Evolutionary conservation across 2,329 filamentous ascomycete genomes (phyloP), one percentile per base, ranked within the genome.

Genomic region (Scytalidium sp.): DNA sequence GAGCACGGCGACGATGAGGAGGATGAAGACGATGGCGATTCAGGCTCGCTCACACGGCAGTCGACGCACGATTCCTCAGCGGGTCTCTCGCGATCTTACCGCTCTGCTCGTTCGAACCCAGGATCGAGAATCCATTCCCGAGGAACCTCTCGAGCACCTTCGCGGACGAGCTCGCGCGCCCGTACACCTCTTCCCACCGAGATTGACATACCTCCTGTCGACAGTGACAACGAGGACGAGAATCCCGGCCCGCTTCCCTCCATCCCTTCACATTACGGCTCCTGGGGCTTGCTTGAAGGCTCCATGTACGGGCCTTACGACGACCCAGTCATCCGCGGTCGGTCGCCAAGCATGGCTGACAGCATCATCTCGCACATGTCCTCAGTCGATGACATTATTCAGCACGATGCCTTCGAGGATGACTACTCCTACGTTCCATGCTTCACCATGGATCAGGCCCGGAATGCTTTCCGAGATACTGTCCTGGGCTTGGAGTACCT

Each of bases 351-450:
- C 64, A 81, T 92, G 70, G 84, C 88, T 3, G 90, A 88, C 47
- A 94, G 88, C 52, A 82, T 84, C 62, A 83, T 87, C 60, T 82
- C 87, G 45, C 77, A 85, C 69, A 83, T 85, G 78, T 86, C 83
- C 3, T 83, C 81, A 1, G 68, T 86, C 32, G 82, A 85, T 61
- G 81, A 75, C 62, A 79, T 78, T 58, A 65, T 70, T 8, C 76
- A 75, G 41, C 83, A 88, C 54, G 83, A 87, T 54, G 76, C 82
- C 2, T 84, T 90, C 52, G 87, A 90, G 29, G 90, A 96, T 59
- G 92, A 97, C 65, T 90, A 90, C 67, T 90, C 88, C 29, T 96
- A 94, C 63, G 93, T 97, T 15, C 94, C 94, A 15, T 91, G 92
- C 70, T 88, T 99, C 71, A 96, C 93, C 1, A 78, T 96, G 29